These are phyloP conservation scores for Fonsecaea pedrosoi DNA, from an alignment of 2,329 filamentous ascomycete genomes.

Conservation along the genomic window DNA sequence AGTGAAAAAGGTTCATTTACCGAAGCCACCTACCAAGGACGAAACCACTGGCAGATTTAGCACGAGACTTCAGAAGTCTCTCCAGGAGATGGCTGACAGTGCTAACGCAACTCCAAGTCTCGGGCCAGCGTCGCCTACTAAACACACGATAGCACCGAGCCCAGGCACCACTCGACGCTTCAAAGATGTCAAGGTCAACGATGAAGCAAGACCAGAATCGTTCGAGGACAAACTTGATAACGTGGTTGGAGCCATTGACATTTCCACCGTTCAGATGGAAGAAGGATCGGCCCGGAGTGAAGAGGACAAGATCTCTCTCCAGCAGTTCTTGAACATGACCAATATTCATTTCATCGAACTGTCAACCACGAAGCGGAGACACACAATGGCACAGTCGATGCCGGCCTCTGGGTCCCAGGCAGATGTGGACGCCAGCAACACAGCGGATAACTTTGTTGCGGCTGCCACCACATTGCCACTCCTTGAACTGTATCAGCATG, in stretches of 20 bases:
- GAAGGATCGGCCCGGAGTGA: constrained; percentile 45
- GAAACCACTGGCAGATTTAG: constrained; percentile 67
- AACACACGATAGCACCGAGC: constrained; percentile 56
- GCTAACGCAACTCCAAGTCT: constrained; percentile 48
- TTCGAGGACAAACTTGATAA: constrained; percentile 43
- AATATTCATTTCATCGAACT: constrained; percentile 98
- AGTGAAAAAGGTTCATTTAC: constrained; percentile 75
- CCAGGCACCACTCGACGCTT: constrained; percentile 65
- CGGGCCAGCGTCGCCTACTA: constrained; percentile 58
- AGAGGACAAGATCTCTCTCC: constrained; percentile 74
- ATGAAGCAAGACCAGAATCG: constrained; percentile 36
- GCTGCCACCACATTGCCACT: constrained; percentile 91
- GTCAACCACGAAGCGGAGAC: constrained; percentile 90
- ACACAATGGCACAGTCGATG: constrained; percentile 64
- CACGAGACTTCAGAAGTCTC: constrained; percentile 48
- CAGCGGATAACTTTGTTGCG: constrained; percentile 62
- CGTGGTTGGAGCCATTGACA: constrained; percentile 40
- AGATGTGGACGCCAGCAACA: constrained; percentile 19
- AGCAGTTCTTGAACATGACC: constrained; percentile 93
- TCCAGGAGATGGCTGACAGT: constrained; percentile 49
- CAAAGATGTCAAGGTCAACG: constrained; percentile 52
- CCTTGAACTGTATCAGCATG: constrained; percentile 92
- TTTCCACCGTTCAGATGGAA: constrained; percentile 35
- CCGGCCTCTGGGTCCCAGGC: constrained; percentile 20
- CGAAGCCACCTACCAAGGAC: constrained; percentile 71